Conservation (phyloP, 306 rosid species). For the Astragalus glycyphyllos region DNA sequence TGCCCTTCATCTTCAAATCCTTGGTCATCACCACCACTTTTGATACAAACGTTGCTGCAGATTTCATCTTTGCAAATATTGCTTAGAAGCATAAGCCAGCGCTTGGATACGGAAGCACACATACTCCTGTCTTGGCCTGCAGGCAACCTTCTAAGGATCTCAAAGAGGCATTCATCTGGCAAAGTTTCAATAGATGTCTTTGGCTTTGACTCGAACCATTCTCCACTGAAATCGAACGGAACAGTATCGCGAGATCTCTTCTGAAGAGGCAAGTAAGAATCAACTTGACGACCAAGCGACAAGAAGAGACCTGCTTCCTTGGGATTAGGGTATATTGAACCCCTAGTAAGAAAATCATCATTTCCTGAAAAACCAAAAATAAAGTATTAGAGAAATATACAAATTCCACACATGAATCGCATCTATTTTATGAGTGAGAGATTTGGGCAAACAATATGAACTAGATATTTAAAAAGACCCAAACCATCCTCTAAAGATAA, state of each 20-base stretch:
- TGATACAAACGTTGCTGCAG: conserved; percentile 39
- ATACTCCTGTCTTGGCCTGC: conserved; percentile 76
- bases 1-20: conserved; percentile 68
- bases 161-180: conserved; percentile 95
- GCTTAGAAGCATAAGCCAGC: conserved; percentile 90
- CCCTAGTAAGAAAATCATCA: conserved; percentile 80
- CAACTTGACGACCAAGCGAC: conserved; percentile 74
- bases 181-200: conserved; percentile 70
- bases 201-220: conserved; percentile 60
- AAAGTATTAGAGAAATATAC: background rate
- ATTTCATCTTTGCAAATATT: conserved; percentile 63
- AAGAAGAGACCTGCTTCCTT: conserved; percentile 76
- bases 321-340: conserved; percentile 77
- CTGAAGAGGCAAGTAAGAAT: conserved; percentile 63
- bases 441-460: conserved; percentile 28
- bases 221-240: conserved; percentile 64
- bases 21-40: conserved; percentile 48
- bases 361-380: conserved; percentile 56
- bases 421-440: conserved; percentile 5
- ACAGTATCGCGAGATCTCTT: conserved; percentile 76
- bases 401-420: background rate
- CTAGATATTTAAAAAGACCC: conserved; percentile 20
- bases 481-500: conserved; percentile 9
- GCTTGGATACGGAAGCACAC: conserved; percentile 83
- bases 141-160: conserved; percentile 88